Percentiles rank a stretch among this genome's conserved stretches.
Evolutionary conservation across 1,139 yeast species (phyloP).

Genomic region (Saccharomycopsis hybrid): DNA sequence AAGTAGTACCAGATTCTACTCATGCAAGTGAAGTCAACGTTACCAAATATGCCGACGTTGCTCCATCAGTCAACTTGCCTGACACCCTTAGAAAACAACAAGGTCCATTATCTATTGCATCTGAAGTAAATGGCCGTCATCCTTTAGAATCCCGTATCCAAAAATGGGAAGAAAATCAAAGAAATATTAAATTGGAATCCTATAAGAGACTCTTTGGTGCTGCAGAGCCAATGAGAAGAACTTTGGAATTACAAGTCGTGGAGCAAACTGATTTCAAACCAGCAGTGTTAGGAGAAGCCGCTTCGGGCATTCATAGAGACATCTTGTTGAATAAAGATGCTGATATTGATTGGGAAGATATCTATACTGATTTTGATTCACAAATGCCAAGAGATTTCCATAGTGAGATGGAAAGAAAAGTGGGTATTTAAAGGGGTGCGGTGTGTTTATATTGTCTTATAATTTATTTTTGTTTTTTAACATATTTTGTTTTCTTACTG

Average conservation of each 20-base stretch:
- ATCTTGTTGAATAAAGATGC: conserved; percentile 73
- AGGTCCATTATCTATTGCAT: conserved; percentile 56
- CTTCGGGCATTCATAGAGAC: conserved; percentile 58
- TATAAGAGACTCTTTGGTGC: conserved; percentile 80
- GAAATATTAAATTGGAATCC: conserved; percentile 63
- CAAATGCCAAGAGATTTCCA: conserved; percentile 44
- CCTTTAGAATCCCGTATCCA: conserved; percentile 73
- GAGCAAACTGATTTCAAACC: conserved; percentile 69
- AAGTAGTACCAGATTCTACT: conserved; percentile 11
- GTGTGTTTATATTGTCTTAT: not conserved
- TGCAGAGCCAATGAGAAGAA: conserved; percentile 85
- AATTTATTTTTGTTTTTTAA: no score
- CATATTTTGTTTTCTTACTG: no score
- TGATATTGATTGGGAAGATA: conserved; percentile 87
- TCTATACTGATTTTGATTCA: conserved; percentile 43
- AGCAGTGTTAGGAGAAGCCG: conserved; percentile 40
- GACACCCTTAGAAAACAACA: conserved; percentile 51
- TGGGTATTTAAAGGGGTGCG: conserved; percentile 41
- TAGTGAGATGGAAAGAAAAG: conserved; percentile 59
- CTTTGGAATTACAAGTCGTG: conserved; percentile 79
- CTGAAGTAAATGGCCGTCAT: conserved; percentile 75
- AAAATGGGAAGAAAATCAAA: conserved; percentile 78
- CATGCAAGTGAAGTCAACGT: conserved; percentile 28
- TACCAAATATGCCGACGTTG: conserved; percentile 43
- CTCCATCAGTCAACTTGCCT: conserved; percentile 54